Base-by-base conservation (phyloP, 768 basidiomycete species). In the Kondoa subrosea region DNA sequence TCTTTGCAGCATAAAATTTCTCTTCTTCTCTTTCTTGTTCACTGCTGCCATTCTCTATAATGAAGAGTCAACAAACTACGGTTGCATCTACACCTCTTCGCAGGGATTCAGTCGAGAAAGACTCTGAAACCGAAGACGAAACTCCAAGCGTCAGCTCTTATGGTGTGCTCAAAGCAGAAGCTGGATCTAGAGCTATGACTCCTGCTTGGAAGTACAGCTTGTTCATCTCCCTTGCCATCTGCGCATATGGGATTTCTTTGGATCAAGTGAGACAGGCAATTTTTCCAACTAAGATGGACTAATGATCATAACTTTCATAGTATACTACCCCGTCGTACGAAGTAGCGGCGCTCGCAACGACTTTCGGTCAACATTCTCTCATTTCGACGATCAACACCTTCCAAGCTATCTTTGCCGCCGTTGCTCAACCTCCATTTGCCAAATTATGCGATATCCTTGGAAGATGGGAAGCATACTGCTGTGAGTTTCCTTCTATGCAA, bases 391-490 rank as follows among this genome's bases (percentile, higher is more conserved):
- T 77, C 69, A 75, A 72, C 60, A 74, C 76, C 26, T 67, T 77
- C 34, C 69, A 73, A 56, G 69, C 70, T n/a, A 68, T 76, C 66
- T 68, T 76, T 25, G 75, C 71, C 4, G 75, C 75, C 59, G 74
- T 73, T 21, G 68, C 67, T n/a, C 74, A 74, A 59, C 66, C 66
- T 0, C 40, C 62, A 0, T 56, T 70, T 63, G 73, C 74, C 57
- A 76, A 76, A 65, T 68, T 78, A 63, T 71, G 72, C 16, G 75
- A 77, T 65, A 70, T 72, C 15, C 77, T 78, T 65, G 77, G 77
- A 0, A 73, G 77, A 1, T 34, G 72, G 29, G 70, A 72, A 29
- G 68, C 77, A 57, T 40, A 76, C 40, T 74, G 27, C 69, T 77
- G 65, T 68, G 71, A 29, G 66, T 75, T 57, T 29, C 77, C 50